Percentiles rank a stretch among this genome's conserved stretches.
phyloP scores from a whole-genome alignment of 768 basidiomycete genomes.

The Calocybe gangraenosa region DNA sequence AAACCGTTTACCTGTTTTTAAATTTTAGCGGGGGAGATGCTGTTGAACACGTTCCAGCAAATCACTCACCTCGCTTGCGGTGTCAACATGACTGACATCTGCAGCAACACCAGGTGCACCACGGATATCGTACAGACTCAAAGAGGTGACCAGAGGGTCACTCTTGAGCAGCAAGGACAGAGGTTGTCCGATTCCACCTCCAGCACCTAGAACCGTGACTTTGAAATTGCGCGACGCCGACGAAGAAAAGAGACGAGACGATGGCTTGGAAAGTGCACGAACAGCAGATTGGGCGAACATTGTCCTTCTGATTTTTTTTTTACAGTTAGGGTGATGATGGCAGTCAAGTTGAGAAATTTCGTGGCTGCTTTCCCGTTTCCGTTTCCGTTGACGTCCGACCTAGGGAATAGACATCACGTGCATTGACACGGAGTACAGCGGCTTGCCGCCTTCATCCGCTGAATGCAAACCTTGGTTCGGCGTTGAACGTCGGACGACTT shows the following conservation, averaged over 20 bases:
- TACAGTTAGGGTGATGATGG: slow-evolving; percentile 19
- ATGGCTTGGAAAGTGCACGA: slow-evolving; percentile 50
- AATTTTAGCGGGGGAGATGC: background rate
- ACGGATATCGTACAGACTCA: slow-evolving; percentile 92
- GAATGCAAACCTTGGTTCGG: too few relatives aligned
- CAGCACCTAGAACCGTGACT: slow-evolving; percentile 96
- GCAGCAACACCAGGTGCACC: slow-evolving; percentile 96
- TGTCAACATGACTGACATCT: slow-evolving; percentile 94
- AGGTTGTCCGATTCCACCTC: slow-evolving; percentile 98
- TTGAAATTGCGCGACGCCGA: slow-evolving; percentile 70
- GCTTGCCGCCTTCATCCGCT: too few relatives aligned
- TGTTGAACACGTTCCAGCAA: slow-evolving; percentile 8
- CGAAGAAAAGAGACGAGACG: slow-evolving; percentile 72
- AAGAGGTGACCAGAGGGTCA: slow-evolving; percentile 82
- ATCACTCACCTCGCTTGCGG: slow-evolving; percentile 64
- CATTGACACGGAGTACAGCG: background rate
- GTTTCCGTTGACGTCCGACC: slow-evolving; percentile 13
- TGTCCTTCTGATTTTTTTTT: slow-evolving; percentile 19
- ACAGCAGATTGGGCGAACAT: slow-evolving; percentile 69
- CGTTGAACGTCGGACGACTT: too few relatives aligned
- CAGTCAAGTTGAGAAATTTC: slow-evolving; percentile 12
- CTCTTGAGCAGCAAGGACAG: slow-evolving; percentile 90
- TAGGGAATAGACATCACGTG: slow-evolving; percentile 1
- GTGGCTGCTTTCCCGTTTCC: background rate
- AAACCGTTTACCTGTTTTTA: slow-evolving; percentile 65